Conservation (phyloP, 2,329 filamentous ascomycete species). For the Beauveria sp. region DNA sequence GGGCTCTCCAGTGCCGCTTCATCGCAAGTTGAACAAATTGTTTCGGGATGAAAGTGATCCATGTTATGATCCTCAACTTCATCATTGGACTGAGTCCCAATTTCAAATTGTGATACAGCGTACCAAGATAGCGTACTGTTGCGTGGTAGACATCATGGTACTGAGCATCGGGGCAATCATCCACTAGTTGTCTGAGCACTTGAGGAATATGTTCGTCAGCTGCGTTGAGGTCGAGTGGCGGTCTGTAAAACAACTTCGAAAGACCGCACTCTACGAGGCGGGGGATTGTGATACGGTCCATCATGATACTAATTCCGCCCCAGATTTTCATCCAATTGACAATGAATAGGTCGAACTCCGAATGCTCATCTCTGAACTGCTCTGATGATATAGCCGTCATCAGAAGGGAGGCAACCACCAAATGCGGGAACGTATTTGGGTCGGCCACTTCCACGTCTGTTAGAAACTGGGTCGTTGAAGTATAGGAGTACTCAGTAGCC, state of each 20-base stretch:
- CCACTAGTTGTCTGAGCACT: background rate
- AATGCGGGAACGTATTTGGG: slow-evolving; percentile 39
- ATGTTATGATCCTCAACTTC: slow-evolving; percentile 43
- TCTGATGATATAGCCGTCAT: slow-evolving; percentile 43
- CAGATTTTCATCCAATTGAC: slow-evolving; percentile 50
- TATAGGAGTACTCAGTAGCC: background rate
- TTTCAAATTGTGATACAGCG: slow-evolving; percentile 41
- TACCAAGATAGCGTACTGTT: slow-evolving; percentile 42
- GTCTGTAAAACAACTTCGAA: background rate
- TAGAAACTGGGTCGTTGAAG: background rate
- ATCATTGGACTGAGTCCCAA: slow-evolving; percentile 37
- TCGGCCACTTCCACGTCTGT: slow-evolving; percentile 33
- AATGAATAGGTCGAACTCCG: slow-evolving; percentile 36
- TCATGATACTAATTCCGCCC: slow-evolving; percentile 34
- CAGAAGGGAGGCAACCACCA: slow-evolving; percentile 44
- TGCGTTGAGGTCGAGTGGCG: background rate
- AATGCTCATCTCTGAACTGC: slow-evolving; percentile 40
- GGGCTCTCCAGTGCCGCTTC: slow-evolving; percentile 34
- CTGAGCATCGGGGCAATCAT: slow-evolving; percentile 24
- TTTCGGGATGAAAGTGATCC: slow-evolving; percentile 42
- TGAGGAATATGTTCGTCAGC: background rate
- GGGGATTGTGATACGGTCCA: background rate
- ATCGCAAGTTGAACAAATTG: slow-evolving; percentile 37
- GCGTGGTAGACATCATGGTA: slow-evolving; percentile 30
- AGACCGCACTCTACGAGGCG: background rate